These are phyloP conservation scores for Fusarium domesticum DNA, from an alignment of 2,329 filamentous ascomycete species.

Conservation along the genomic window DNA sequence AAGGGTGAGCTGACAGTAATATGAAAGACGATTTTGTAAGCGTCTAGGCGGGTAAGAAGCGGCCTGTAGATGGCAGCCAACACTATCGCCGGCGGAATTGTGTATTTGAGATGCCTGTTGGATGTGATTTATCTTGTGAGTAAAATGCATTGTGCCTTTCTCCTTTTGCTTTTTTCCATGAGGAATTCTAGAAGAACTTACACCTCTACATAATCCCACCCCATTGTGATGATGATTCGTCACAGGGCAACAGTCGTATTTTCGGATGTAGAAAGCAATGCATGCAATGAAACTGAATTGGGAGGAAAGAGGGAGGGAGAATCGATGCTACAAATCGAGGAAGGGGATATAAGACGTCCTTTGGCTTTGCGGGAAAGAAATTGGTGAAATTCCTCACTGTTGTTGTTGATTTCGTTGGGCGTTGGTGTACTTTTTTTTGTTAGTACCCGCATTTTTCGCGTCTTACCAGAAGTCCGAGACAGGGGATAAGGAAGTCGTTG, in stretches of 20 bases:
- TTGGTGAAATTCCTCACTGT: not conserved
- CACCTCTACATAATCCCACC: conserved; percentile 25
- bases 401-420: not conserved
- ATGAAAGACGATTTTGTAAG: conserved; percentile 17
- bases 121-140: too few relatives aligned
- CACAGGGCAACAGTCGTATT: not conserved
- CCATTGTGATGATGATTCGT: conserved; percentile 18
- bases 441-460: conserved; percentile 4
- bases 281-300: not conserved
- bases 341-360: not conserved
- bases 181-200: conserved; percentile 5
- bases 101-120: conserved; percentile 22
- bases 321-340: not conserved
- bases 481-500: conserved; percentile 11
- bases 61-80: conserved; percentile 15
- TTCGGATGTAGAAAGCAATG: not conserved
- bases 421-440: not conserved
- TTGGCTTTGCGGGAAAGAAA: not conserved
- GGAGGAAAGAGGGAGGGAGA: not conserved
- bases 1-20: conserved; percentile 6
- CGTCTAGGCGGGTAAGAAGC: conserved; percentile 18
- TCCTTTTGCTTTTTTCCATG: not conserved
- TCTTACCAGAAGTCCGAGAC: conserved; percentile 7
- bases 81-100: conserved; percentile 18
- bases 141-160: too few relatives aligned